These are phyloP conservation scores for Phytophthora tentaculata DNA, from an alignment of 352 stramenopile genomes.

Conservation along the genomic window DNA sequence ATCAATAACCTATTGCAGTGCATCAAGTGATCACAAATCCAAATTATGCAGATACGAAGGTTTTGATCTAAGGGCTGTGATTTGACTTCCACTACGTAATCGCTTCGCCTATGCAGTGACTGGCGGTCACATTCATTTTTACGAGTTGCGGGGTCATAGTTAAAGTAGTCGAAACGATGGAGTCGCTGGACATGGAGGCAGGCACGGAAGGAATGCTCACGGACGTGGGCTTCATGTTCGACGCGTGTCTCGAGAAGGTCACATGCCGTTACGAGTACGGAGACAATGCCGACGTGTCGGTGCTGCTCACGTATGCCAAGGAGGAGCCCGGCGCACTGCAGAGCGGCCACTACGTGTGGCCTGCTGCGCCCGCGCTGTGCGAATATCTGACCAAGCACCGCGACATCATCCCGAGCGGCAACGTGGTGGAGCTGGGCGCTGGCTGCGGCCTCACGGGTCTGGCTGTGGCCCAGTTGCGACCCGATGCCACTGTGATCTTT, in stretches of 20 bases:
- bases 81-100: slow-evolving; percentile 28
- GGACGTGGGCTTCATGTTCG: slow-evolving; percentile 75
- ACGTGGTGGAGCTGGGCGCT: slow-evolving; percentile 73
- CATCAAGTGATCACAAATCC: not conserved
- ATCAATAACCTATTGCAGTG: not conserved
- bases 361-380: slow-evolving; percentile 68
- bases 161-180: slow-evolving; percentile 30
- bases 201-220: slow-evolving; percentile 49
- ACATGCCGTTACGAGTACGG: slow-evolving; percentile 74
- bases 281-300: slow-evolving; percentile 52
- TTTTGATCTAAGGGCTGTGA: slow-evolving; percentile 7
- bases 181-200: slow-evolving; percentile 40
- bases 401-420: slow-evolving; percentile 54
- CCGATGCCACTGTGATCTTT: slow-evolving; percentile 71
- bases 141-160: not conserved
- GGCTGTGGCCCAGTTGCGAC: slow-evolving; percentile 64
- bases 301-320: slow-evolving; percentile 77
- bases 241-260: slow-evolving; percentile 66
- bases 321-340: slow-evolving; percentile 61
- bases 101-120: slow-evolving; percentile 3
- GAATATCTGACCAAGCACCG: slow-evolving; percentile 61
- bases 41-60: not conserved
- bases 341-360: slow-evolving; percentile 75
- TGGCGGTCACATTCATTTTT: slow-evolving; percentile 6
- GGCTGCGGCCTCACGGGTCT: slow-evolving; percentile 73